These are phyloP conservation scores for Paecilomyces niveus DNA, from an alignment of 2,329 filamentous ascomycete genomes.

Conservation along the genomic window DNA sequence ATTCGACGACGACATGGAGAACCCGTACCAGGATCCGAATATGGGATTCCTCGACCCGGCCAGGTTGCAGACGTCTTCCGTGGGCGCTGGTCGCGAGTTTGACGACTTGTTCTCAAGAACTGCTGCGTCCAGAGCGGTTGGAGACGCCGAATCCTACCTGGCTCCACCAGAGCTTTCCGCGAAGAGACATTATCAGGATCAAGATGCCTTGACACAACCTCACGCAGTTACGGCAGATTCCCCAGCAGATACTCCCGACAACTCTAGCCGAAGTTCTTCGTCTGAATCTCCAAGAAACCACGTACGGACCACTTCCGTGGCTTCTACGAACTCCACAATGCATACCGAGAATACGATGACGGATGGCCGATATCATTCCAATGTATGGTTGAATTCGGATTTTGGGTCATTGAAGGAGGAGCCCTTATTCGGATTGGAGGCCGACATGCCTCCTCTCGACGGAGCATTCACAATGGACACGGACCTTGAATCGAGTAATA, in stretches of 20 bases:
- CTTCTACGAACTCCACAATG: constrained; percentile 33
- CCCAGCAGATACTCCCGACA: constrained; percentile 37
- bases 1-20: constrained; percentile 37
- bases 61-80: constrained; percentile 28
- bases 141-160: constrained; percentile 20
- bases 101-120: constrained; percentile 33
- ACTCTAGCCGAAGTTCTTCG: constrained; percentile 37
- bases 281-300: constrained; percentile 36
- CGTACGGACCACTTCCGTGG: constrained; percentile 32
- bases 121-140: constrained; percentile 22
- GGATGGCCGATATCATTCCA: constrained; percentile 24
- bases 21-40: constrained; percentile 32
- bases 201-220: constrained; percentile 26
- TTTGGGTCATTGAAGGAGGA: constrained; percentile 30
- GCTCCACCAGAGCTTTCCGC: constrained; percentile 20
- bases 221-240: constrained; percentile 36
- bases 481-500: constrained; percentile 40
- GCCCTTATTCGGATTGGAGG: constrained; percentile 32
- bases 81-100: constrained; percentile 33
- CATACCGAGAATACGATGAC: constrained; percentile 27
- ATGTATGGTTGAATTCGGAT: constrained; percentile 32
- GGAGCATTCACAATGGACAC: constrained; percentile 21
- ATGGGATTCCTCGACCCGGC: constrained; percentile 37
- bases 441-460: constrained; percentile 27
- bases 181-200: constrained; percentile 22